A percentile compares a stretch with the other conserved stretches of the same genome.
Evolutionary conservation across 106 monocot genomes (phyloP).

Genomic region (Allium fistulosum): DNA sequence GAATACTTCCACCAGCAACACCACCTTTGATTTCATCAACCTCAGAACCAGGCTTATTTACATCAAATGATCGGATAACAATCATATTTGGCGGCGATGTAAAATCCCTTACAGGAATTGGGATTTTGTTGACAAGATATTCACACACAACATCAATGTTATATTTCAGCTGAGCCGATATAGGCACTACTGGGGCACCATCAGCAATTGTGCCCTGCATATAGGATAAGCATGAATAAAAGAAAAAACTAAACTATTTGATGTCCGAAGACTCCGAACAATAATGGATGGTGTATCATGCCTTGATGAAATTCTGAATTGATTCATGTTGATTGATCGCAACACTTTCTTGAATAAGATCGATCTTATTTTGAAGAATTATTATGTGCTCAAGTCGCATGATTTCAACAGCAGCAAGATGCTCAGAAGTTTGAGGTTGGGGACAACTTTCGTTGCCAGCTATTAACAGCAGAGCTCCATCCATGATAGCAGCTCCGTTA

Average conservation of each 20-base stretch:
- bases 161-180: slow-evolving; percentile 90
- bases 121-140: slow-evolving; percentile 86
- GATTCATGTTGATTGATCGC: slow-evolving; percentile 92
- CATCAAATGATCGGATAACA: slow-evolving; percentile 95
- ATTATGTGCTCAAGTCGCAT: slow-evolving; percentile 88
- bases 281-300: slow-evolving; percentile 12
- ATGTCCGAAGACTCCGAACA: background rate
- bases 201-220: slow-evolving; percentile 90
- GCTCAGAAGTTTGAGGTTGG: slow-evolving; percentile 96
- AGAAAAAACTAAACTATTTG: background rate
- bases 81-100: slow-evolving; percentile 87
- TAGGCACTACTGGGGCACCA: slow-evolving; percentile 86
- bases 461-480: slow-evolving; percentile 89
- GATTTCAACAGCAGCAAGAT: slow-evolving; percentile 94
- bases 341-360: slow-evolving; percentile 94
- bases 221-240: background rate
- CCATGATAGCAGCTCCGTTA: slow-evolving; percentile 99
- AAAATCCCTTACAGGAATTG: slow-evolving; percentile 79
- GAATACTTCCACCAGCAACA: slow-evolving; percentile 79
- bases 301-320: slow-evolving; percentile 90
- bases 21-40: slow-evolving; percentile 96
- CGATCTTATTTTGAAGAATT: slow-evolving; percentile 91
- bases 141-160: slow-evolving; percentile 97
- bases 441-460: slow-evolving; percentile 97
- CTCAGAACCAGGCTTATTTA: slow-evolving; percentile 96